Percentiles rank a stretch among this genome's conserved stretches.
Conservation (phyloP, 331 rosid genomes). For the Quercus tomentella region DNA sequence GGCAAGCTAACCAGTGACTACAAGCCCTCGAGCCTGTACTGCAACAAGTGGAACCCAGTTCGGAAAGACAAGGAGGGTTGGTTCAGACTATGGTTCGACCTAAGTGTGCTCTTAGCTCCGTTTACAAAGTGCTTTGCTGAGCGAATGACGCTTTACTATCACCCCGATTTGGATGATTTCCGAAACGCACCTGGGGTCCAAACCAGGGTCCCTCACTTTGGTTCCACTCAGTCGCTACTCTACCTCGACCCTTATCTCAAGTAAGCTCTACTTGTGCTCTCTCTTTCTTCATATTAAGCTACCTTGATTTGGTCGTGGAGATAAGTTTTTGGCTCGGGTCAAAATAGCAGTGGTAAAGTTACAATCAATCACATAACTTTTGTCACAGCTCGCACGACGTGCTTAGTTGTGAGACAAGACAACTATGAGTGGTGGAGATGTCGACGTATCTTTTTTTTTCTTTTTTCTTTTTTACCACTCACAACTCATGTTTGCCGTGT, state of each 20-base stretch:
- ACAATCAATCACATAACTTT: no score
- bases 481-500: no score
- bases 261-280: conserved; percentile 28
- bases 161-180: conserved; percentile 52
- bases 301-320: background rate
- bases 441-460: no score
- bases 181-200: conserved; percentile 63
- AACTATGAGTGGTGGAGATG: no score
- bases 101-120: conserved; percentile 56
- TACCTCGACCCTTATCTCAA: conserved; percentile 78
- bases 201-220: conserved; percentile 69
- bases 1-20: conserved; percentile 53
- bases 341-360: no score
- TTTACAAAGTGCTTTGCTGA: conserved; percentile 74
- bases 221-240: conserved; percentile 68
- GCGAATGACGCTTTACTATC: conserved; percentile 75
- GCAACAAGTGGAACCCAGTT: conserved; percentile 66
- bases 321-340: no score
- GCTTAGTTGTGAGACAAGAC: no score
- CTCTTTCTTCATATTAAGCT: background rate
- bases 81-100: conserved; percentile 92
- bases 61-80: conserved; percentile 50
- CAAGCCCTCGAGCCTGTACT: conserved; percentile 47
- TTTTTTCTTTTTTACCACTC: no score
- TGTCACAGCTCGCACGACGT: no score